Evolutionary conservation across 352 stramenopile genomes (phyloP), one percentile per base, ranked within the genome.

Genomic region (Thraustochytrium striatum): DNA sequence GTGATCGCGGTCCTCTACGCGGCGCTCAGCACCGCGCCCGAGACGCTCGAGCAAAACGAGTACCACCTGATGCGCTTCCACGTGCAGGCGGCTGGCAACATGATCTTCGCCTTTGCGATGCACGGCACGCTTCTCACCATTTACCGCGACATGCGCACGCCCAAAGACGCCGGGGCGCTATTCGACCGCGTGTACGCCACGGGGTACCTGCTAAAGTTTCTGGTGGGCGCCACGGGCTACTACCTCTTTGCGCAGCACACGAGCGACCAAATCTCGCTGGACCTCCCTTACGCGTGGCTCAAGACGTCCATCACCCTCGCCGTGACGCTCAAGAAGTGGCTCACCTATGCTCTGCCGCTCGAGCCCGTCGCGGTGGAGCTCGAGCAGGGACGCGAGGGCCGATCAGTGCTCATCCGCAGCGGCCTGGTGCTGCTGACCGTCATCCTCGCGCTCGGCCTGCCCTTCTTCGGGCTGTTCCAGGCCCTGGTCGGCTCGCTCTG

Each of bases 391-490:
- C 11, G 11, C 35, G 30, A 80, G 11, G 70, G 70, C 21, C 55
- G 47, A 32, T 69, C 58, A 21, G 55, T 8, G n/a, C 7, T 80
- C 9, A 52, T 80, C 3, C 38, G 70, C 16, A 79, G 47, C 70
- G 53, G 53, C 25, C 58, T 80, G 8, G 70, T 80, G 28, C 5
- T 70, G 8, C 50, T 80, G 0, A 80, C 70, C 13, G 70, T 69
- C 8, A 25, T 59, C 39, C 41, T 80, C 57, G 70, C 70, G n/a
- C 47, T 80, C 70, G 79, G 44, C 28, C 35, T 80, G 33, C 70
- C 70, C 25, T 80, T 79, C 70, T 80, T 80, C 58, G 70, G 70
- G 11, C 41, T 80, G n/a, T 80, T 80, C 28, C 70, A 80, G 57
- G 50, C 70, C 3, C 70, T 80, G 25, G 53, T 80, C 36, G 70